A percentile compares a stretch with the other conserved stretches of the same genome.
phyloP scores from a whole-genome alignment of 2,329 filamentous ascomycete species.

The Trichoderma gracile region DNA sequence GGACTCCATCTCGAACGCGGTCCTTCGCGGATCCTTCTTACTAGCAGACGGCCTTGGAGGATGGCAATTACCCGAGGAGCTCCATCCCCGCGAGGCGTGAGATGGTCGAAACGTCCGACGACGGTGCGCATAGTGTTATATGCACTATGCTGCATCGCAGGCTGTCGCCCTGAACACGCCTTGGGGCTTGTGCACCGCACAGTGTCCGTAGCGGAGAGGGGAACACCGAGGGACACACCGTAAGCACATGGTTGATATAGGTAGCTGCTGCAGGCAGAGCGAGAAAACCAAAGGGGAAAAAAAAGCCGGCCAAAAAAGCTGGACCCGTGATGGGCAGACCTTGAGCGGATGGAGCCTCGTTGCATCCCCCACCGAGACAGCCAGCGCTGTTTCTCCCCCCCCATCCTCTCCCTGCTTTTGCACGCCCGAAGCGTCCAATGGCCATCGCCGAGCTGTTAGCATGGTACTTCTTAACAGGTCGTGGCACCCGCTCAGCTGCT shows the following conservation, averaged over 20 bases:
- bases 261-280: not conserved
- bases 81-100: not conserved
- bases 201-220: not conserved
- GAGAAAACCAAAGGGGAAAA: not conserved
- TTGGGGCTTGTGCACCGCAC: not conserved
- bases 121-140: not conserved
- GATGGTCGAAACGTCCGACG: not conserved
- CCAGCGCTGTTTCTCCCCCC: not conserved
- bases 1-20: not conserved
- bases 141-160: conserved; percentile 5
- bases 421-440: not conserved
- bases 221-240: too few species aligned
- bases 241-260: too few species aligned
- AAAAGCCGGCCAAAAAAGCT: not conserved
- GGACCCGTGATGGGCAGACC: conserved; percentile 4
- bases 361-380: conserved; percentile 14
- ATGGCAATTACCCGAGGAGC: conserved; percentile 13
- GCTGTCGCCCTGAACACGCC: not conserved
- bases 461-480: not conserved
- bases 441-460: not conserved
- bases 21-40: conserved; percentile 10
- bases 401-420: conserved; percentile 10
- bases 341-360: not conserved
- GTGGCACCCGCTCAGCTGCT: conserved; percentile 6
- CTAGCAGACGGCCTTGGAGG: not conserved